These are phyloP conservation scores for Paramecium tetraurelia DNA, from an alignment of 73 alveolate species.

Conservation along the genomic window DNA sequence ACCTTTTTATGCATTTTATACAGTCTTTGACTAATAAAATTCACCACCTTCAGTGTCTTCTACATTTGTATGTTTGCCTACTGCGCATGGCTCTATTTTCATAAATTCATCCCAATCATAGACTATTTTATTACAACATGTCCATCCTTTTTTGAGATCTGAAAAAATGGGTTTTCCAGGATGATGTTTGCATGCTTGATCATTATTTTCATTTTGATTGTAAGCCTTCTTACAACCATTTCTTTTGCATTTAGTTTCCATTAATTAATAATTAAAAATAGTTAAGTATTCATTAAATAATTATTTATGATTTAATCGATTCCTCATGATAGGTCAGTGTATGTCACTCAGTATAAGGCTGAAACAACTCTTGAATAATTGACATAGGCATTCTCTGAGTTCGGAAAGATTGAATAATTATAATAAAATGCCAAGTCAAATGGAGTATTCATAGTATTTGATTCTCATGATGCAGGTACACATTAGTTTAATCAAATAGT, in stretches of 20 bases:
- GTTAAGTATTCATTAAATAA: background rate
- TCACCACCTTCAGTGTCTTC: constrained; percentile 1
- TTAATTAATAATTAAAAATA: background rate
- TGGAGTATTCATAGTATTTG: constrained; percentile 13
- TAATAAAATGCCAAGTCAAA: background rate
- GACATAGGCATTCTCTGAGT: constrained; percentile 17
- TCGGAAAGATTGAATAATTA: background rate
- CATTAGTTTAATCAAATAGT: background rate
- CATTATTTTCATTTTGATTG: constrained; percentile 82
- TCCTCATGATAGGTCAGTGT: background rate
- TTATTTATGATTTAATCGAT: background rate
- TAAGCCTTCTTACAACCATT: constrained; percentile 90
- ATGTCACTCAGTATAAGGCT: background rate
- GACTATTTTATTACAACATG: constrained; percentile 95
- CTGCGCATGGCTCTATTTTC: constrained; percentile 94
- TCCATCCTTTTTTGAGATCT: constrained; percentile 96
- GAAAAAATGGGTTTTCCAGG: constrained; percentile 97
- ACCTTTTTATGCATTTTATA: constrained; percentile 59
- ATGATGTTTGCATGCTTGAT: constrained; percentile 88
- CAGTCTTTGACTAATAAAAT: constrained; percentile 55
- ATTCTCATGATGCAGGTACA: background rate
- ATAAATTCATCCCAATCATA: constrained; percentile 99
- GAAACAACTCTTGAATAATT: constrained; percentile 8
- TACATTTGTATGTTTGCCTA: constrained; percentile 78
- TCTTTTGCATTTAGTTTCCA: constrained; percentile 76